Evolutionary conservation across 2,329 filamentous ascomycete genomes (phyloP), one percentile per base, ranked within the genome.

Genomic region (Botrytis galanthina): DNA sequence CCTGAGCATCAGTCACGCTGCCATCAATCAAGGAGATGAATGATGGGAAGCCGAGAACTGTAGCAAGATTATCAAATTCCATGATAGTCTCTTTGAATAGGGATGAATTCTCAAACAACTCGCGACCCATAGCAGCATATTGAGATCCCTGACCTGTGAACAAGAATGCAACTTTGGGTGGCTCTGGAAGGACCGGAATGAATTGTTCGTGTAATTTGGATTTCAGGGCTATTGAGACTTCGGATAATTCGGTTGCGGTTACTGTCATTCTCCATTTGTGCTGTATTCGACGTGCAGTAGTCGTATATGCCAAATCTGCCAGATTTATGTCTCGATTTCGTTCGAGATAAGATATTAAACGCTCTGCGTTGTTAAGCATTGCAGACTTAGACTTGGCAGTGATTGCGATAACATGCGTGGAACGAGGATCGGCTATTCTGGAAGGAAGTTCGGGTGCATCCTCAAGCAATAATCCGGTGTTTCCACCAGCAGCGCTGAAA

Each of bases 181-280:
- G 54, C 46, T 73, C 71, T 60, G 71, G 71, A 39, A 73, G 44
- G 12, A 73, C 63, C 1, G 71, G 71, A 20, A 73, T 73, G 9
- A 73, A 73, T 42, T 73, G 63, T n/a, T 73, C 63, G n/a, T 73
- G 71, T 14, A 73, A 42, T 5, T 73, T 73, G 3, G 71, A 73
- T 51, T 69, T 73, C 18, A 73, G 32, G 2, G 63, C 63, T 69
- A 29, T 51, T 20, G 71, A 60, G 7, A 9, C 90, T 92, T 82
- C 71, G 4, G 63, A 73, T 51, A 59, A 42, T 10, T 73, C 63
- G 20, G 29, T 69, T 39, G 83, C 86, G 5, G 83, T 80, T 61
- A 87, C 83, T 60, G 84, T 85, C 80, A 88, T 83, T 42, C 88
- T 85, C 83, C 86, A 87, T 77, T 86, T 84, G 80, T 90, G 87